Evolutionary conservation across 2,329 filamentous ascomycete genomes (phyloP).

Genomic region (Fusarium euwallaceae): DNA sequence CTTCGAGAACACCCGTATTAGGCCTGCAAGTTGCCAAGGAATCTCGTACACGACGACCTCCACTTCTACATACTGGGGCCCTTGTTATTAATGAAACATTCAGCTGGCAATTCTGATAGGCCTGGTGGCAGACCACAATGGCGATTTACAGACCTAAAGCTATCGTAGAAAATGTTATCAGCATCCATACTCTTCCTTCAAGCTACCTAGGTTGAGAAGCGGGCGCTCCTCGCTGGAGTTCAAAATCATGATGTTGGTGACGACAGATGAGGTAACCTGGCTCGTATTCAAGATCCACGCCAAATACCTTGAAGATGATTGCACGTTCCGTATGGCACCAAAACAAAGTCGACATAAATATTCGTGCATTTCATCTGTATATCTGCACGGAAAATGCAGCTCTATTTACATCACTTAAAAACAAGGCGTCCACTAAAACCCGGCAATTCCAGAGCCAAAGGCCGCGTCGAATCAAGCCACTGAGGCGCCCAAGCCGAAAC

Average conservation of each 20-base stretch:
- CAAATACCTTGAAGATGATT: background rate
- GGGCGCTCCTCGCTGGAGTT: background rate
- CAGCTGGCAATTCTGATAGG: background rate
- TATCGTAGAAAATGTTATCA: background rate
- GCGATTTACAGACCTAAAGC: background rate
- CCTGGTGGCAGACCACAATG: background rate
- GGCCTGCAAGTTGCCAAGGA: background rate
- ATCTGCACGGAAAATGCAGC: background rate
- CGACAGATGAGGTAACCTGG: background rate
- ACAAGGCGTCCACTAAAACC: conserved; percentile 21
- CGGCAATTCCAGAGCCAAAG: conserved; percentile 3
- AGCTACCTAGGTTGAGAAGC: background rate
- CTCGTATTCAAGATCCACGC: background rate
- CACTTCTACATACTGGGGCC: background rate
- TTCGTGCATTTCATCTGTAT: background rate
- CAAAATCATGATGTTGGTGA: background rate
- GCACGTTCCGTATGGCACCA: background rate
- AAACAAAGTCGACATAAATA: background rate
- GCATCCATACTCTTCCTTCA: background rate
- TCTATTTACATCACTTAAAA: conserved; percentile 7
- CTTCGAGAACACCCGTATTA: background rate
- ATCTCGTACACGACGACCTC: background rate
- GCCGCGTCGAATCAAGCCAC: conserved; percentile 36
- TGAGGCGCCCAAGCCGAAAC: conserved; percentile 33
- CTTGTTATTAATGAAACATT: background rate